phyloP scores from a whole-genome alignment of 2,329 filamentous ascomycete species.

The Lasiodiplodia theobromae region DNA sequence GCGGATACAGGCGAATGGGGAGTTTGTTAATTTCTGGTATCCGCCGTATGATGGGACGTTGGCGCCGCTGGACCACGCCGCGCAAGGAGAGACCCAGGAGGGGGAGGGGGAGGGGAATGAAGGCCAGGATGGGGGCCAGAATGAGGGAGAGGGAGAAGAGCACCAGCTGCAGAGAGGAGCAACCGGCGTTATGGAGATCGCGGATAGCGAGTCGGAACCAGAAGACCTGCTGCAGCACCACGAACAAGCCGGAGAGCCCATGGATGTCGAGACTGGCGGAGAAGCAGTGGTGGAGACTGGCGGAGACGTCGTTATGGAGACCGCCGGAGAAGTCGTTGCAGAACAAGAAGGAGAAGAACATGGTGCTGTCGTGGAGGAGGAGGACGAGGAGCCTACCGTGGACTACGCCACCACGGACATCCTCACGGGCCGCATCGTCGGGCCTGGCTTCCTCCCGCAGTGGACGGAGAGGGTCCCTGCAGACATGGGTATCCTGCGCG shows the following conservation, averaged over 20 bases:
- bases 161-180: neutral
- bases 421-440: neutral
- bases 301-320: too few species aligned
- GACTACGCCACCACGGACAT: too few species aligned
- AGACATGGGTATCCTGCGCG: neutral
- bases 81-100: neutral
- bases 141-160: neutral
- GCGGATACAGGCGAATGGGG: neutral
- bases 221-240: too few species aligned
- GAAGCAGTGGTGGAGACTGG: too few species aligned
- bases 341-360: too few species aligned
- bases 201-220: too few species aligned
- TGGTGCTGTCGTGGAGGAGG: too few species aligned
- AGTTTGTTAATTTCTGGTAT: neutral
- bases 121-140: neutral
- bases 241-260: too few species aligned
- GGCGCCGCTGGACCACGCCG: neutral
- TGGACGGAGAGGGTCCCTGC: neutral
- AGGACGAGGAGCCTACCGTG: too few species aligned
- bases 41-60: neutral
- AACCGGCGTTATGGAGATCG: neutral
- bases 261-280: too few species aligned
- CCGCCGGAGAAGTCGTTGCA: too few species aligned
- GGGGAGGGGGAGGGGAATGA: neutral
- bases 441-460: neutral